A percentile compares a stretch with the other conserved stretches of the same genome.
Conservation (phyloP, 2,329 filamentous ascomycete species). For the Eurotiales sp. region DNA sequence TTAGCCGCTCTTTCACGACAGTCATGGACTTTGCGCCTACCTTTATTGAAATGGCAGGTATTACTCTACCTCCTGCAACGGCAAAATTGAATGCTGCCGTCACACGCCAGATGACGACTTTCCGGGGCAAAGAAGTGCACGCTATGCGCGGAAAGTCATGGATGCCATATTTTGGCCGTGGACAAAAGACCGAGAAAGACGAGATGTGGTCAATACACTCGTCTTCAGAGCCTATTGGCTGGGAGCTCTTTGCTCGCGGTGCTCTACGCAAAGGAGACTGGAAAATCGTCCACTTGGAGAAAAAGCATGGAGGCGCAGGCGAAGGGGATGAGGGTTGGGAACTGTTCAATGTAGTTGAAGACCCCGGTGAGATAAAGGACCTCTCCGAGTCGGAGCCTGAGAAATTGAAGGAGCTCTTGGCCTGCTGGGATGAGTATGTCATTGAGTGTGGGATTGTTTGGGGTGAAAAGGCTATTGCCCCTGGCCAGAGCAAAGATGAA, state of each 20-base stretch:
- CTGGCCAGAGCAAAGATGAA: not conserved
- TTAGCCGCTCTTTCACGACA: conserved; percentile 22
- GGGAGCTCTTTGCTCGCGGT: conserved; percentile 19
- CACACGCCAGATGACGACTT: conserved; percentile 13
- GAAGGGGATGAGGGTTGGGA: conserved; percentile 16
- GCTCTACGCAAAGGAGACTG: conserved; percentile 18
- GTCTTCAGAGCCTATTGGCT: conserved; percentile 19
- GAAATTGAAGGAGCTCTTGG: conserved; percentile 8
- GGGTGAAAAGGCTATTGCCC: not conserved
- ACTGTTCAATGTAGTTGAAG: conserved; percentile 15
- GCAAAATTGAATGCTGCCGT: not conserved
- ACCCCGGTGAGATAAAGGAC: conserved; percentile 2
- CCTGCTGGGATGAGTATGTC: conserved; percentile 16
- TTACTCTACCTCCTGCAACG: conserved; percentile 7
- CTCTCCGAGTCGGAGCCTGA: not conserved
- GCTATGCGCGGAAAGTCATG: conserved; percentile 18
- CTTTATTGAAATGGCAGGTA: conserved; percentile 18
- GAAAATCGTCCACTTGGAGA: conserved; percentile 19
- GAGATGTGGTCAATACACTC: conserved; percentile 21
- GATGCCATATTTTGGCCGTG: conserved; percentile 15
- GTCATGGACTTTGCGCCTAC: conserved; percentile 20
- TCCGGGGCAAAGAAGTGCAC: conserved; percentile 16
- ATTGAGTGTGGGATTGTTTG: conserved; percentile 14
- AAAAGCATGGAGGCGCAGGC: conserved; percentile 19
- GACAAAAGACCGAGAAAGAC: conserved; percentile 15